Evolutionary conservation across 495 filamentous ascomycete species (phyloP), one percentile per base, ranked within the genome.

Genomic region (Xylaria sp.): DNA sequence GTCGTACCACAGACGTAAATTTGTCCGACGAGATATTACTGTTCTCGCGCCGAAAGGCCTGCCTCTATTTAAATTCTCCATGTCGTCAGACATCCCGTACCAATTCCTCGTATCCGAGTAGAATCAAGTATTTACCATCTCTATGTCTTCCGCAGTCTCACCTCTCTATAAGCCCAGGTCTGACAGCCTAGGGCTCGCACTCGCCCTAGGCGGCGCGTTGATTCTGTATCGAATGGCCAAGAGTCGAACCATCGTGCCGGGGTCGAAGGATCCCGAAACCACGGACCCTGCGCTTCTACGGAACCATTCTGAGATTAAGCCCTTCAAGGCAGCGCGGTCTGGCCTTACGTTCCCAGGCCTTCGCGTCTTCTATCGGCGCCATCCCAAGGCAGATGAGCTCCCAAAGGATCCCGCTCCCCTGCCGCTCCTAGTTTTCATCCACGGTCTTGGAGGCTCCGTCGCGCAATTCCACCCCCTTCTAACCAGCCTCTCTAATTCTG

Each of bases 371-470:
- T 93, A 91, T 80, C 85, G 90, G 52, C 89, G 88, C 31, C 95
- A 97, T 80, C 90, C 91, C 11, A 92, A 97, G 76, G 88, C 89
- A 41, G 87, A 90, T 70, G 91, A 93, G 75, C 87, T 98, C 4
- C 93, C 93, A 0, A 86, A 81, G 59, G 86, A 88, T 57, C 91
- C 93, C 0, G 84, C 86, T 6, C 90, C 93, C 1, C 80, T 97
- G n/a, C 93, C 95, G 12, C 82, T 97, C 11, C 80, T 98, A 7
- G 95, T 97, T 33, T 97, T 97, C 78, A 85, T 97, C 65, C 95
- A 98, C 77, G 95, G 95, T 17, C 86, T 98, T 43, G 95, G 95
- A 26, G 95, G 95, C 37, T 97, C 93, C 2, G 81, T 95, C 17
- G 91, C 93, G 8, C 95, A 98, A 78, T 98, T 97, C 79, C 86